A percentile compares a stretch with the other conserved stretches of the same genome.
These are phyloP conservation scores for Desmodesmus armatus DNA, from an alignment of 139 green algal species.

Conservation along the genomic window DNA sequence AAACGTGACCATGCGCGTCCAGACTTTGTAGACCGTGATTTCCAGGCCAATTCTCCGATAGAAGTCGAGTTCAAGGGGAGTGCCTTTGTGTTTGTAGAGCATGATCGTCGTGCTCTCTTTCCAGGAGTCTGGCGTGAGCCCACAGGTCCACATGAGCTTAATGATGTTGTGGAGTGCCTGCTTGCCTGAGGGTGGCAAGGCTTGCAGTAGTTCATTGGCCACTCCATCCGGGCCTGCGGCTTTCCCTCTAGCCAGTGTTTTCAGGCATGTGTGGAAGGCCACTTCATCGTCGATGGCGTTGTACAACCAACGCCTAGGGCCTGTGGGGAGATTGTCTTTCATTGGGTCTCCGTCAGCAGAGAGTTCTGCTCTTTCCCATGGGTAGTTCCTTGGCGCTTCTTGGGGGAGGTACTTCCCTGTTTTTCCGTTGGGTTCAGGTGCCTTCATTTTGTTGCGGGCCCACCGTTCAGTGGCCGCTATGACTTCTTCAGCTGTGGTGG, in stretches of 20 bases:
- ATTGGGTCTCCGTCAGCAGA: no score
- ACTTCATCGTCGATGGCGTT: slow-evolving; percentile 7
- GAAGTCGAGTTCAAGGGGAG: slow-evolving; percentile 28
- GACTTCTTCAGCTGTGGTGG: no score
- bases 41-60: slow-evolving; percentile 48
- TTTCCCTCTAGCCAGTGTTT: slow-evolving; percentile 29
- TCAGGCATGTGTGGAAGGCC: slow-evolving; percentile 29
- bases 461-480: no score
- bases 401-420: no score
- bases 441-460: no score
- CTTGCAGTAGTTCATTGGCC: slow-evolving; percentile 54
- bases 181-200: slow-evolving; percentile 28
- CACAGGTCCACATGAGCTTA: slow-evolving; percentile 50
- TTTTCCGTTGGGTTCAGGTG: no score
- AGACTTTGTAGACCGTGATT: slow-evolving; percentile 59
- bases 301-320: no score
- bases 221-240: slow-evolving; percentile 45
- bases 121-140: slow-evolving; percentile 40
- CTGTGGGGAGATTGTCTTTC: no score
- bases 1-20: slow-evolving; percentile 45
- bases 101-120: slow-evolving; percentile 49
- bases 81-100: slow-evolving; percentile 51
- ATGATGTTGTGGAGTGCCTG: slow-evolving; percentile 38
- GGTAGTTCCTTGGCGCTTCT: no score
- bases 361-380: no score